These are phyloP conservation scores for Physcomitrium patens DNA, from an alignment of 225 moss, liverwort and hornwort species.

Conservation along the genomic window DNA sequence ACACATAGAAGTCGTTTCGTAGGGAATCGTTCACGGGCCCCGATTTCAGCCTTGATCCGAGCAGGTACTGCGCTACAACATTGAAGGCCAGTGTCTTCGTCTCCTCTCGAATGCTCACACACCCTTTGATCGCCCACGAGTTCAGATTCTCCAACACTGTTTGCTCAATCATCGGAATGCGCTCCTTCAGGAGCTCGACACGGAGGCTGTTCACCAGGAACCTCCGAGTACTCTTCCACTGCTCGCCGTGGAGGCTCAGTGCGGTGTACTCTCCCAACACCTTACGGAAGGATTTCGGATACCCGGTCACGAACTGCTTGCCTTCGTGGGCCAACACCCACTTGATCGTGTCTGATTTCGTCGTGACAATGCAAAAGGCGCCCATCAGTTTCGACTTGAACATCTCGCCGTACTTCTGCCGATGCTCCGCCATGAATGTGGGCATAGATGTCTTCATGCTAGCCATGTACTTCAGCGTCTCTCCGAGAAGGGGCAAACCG, in stretches of 20 bases:
- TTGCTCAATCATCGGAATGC: slow-evolving; percentile 29
- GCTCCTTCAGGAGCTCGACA: slow-evolving; percentile 23
- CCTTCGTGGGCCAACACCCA: slow-evolving; percentile 38
- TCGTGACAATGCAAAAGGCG: slow-evolving; percentile 25
- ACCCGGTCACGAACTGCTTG: slow-evolving; percentile 37
- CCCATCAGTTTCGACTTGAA: slow-evolving; percentile 49
- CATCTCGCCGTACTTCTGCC: slow-evolving; percentile 36
- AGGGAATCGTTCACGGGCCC: slow-evolving; percentile 33
- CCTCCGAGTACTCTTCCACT: slow-evolving; percentile 38
- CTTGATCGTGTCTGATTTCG: slow-evolving; percentile 35
- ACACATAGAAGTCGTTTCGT: slow-evolving; percentile 27
- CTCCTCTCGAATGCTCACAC: slow-evolving; percentile 39
- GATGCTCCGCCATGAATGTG: slow-evolving; percentile 38
- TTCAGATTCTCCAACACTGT: slow-evolving; percentile 28
- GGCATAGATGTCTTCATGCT: slow-evolving; percentile 41
- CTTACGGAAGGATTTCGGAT: slow-evolving; percentile 35
- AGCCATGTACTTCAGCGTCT: slow-evolving; percentile 36
- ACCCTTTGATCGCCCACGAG: slow-evolving; percentile 27
- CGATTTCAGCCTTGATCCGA: slow-evolving; percentile 34
- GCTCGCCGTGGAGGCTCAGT: slow-evolving; percentile 32
- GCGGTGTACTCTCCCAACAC: slow-evolving; percentile 40
- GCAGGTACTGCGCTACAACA: slow-evolving; percentile 36
- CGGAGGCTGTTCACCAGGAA: slow-evolving; percentile 36
- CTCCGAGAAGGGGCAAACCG: slow-evolving; percentile 33
- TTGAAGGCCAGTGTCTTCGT: slow-evolving; percentile 48